Evolutionary conservation across 2,329 filamentous ascomycete species (phyloP).

Genomic region (Hypoxylon sp.): DNA sequence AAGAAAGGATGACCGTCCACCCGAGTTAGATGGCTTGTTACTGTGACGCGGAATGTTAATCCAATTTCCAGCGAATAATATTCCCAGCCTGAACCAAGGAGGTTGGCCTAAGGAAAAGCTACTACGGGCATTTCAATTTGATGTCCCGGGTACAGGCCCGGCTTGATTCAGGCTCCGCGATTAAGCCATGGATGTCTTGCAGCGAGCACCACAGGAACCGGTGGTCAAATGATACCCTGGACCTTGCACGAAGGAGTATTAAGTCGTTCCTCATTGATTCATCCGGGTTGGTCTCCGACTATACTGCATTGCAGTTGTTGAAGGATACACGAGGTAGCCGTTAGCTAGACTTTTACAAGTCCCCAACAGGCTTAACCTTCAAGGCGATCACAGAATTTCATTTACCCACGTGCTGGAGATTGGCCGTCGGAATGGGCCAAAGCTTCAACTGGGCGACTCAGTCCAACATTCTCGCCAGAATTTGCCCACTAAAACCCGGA

Average conservation of each 20-base stretch:
- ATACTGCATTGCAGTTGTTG: slow-evolving; percentile 18
- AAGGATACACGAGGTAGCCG: slow-evolving; percentile 10
- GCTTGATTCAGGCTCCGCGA: slow-evolving; percentile 23
- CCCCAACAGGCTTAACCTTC: slow-evolving; percentile 7
- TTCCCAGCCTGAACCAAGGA: not conserved
- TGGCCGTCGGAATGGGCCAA: slow-evolving; percentile 47
- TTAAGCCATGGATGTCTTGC: slow-evolving; percentile 29
- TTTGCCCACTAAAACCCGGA: slow-evolving; percentile 3
- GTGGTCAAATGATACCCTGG: slow-evolving; percentile 32
- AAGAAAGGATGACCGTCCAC: slow-evolving; percentile 20
- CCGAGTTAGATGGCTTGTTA: slow-evolving; percentile 7
- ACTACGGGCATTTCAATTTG: slow-evolving; percentile 7
- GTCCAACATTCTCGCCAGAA: slow-evolving; percentile 1
- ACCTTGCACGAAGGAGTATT: slow-evolving; percentile 7
- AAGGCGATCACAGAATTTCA: slow-evolving; percentile 1
- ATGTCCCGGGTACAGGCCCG: slow-evolving; percentile 20
- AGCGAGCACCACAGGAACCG: slow-evolving; percentile 32
- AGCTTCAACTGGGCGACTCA: slow-evolving; percentile 15
- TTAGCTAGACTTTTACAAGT: slow-evolving; percentile 17
- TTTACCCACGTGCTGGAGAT: slow-evolving; percentile 46
- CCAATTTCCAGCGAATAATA: slow-evolving; percentile 9
- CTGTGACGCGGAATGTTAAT: not conserved
- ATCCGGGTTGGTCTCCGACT: slow-evolving; percentile 15
- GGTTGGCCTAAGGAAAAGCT: slow-evolving; percentile 4
- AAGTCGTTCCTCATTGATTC: slow-evolving; percentile 4